Conservation (phyloP, 805 yeast genomes). For the Cyberlindnera maclurae region DNA sequence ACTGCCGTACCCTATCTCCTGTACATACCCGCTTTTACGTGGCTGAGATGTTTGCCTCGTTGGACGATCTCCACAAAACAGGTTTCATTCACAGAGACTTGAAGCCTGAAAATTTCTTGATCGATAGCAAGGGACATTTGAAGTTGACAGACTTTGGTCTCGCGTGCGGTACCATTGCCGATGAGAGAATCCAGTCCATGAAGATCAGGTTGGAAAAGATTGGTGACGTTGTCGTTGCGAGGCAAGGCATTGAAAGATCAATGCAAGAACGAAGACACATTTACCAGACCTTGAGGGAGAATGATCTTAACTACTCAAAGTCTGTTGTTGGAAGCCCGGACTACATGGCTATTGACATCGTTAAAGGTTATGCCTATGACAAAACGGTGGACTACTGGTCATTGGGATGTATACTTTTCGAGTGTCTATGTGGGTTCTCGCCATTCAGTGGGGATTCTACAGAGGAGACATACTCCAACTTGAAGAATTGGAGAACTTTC, state of each 20-base stretch:
- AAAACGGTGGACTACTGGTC: conserved; percentile 99
- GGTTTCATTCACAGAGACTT: conserved; percentile 97
- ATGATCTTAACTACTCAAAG: conserved; percentile 80
- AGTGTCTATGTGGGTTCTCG: conserved; percentile 92
- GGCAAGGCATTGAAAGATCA: conserved; percentile 51
- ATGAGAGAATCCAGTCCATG: conserved; percentile 91
- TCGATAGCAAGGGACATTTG: conserved; percentile 86
- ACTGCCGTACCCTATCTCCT: conserved; percentile 87
- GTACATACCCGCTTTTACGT: conserved; percentile 94
- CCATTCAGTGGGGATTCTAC: conserved; percentile 93
- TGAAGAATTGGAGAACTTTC: conserved; percentile 87
- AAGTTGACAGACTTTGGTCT: conserved; percentile 94
- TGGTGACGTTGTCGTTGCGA: conserved; percentile 59
- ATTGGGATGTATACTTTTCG: conserved; percentile 93
- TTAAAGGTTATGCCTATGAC: conserved; percentile 81
- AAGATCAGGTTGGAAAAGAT: conserved; percentile 59
- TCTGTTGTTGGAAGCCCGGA: conserved; percentile 98
- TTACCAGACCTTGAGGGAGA: conserved; percentile 69
- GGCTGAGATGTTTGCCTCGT: conserved; percentile 93
- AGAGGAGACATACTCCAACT: conserved; percentile 90
- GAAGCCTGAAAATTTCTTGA: conserved; percentile 89
- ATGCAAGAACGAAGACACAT: conserved; percentile 82
- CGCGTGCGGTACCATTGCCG: conserved; percentile 93
- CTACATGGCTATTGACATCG: conserved; percentile 96
- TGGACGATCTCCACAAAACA: conserved; percentile 85